A percentile compares a stretch with the other conserved stretches of the same genome.
These are phyloP conservation scores for Citrus hindsii DNA, from an alignment of 345 rosid genomes.

Conservation along the genomic window DNA sequence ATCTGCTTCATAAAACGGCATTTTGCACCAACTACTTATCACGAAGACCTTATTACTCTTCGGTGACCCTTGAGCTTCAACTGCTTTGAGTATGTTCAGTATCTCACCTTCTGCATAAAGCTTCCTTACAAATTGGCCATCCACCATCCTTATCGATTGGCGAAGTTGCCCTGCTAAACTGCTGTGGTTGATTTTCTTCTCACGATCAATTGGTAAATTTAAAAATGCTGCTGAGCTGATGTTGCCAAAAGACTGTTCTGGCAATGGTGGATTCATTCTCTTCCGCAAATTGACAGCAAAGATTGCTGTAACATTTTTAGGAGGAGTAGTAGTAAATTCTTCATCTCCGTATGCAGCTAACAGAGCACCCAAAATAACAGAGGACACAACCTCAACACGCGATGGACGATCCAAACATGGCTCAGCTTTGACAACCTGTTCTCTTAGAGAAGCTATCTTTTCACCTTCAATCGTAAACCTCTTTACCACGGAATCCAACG, in stretches of 20 bases:
- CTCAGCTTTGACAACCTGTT: background rate
- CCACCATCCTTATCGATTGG: background rate
- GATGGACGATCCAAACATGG: background rate
- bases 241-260: background rate
- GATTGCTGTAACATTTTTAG: background rate
- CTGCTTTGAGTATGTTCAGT: background rate
- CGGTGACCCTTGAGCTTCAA: background rate
- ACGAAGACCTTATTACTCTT: background rate
- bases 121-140: background rate
- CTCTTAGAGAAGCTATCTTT: constrained; percentile 10
- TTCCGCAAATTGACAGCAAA: background rate
- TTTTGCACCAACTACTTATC: background rate
- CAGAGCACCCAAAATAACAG: constrained; percentile 18
- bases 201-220: background rate
- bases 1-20: background rate
- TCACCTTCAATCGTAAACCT: constrained; percentile 16
- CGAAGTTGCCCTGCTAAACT: background rate
- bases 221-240: background rate
- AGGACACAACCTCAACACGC: constrained; percentile 8
- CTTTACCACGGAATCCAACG: background rate
- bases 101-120: background rate
- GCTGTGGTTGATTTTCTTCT: background rate
- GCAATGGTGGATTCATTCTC: background rate
- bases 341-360: background rate
- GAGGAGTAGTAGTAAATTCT: no score